A percentile compares a stretch with the other conserved stretches of the same genome.
Conservation (phyloP, 352 stramenopile genomes). For the Pythium rishiriense region DNA sequence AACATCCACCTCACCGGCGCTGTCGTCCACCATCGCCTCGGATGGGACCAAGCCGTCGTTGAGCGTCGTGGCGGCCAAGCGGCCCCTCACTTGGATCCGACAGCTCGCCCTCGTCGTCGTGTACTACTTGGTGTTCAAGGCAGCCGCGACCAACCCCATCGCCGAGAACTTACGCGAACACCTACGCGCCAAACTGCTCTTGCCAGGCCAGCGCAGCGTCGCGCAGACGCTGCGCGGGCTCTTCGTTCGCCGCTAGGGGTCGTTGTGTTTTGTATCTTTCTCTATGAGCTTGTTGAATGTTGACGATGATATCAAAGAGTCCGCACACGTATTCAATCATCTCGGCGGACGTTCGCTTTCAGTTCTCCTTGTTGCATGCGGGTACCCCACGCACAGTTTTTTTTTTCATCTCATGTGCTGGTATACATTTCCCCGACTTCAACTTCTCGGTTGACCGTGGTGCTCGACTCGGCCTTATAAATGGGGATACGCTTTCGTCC, state of each 20-base stretch:
- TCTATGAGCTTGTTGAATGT: no score
- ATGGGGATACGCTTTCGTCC: background rate
- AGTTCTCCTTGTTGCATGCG: background rate
- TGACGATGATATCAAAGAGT: no score
- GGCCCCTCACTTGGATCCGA: conserved; percentile 2
- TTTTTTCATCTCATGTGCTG: no score
- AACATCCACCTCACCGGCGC: background rate
- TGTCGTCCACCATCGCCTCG: background rate
- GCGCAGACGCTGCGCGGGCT: background rate
- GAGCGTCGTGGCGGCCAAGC: conserved; percentile 5
- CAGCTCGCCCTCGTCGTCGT: conserved; percentile 13
- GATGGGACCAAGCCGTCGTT: background rate
- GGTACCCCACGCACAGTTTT: no score
- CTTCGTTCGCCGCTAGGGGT: conserved; percentile 8
- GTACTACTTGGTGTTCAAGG: conserved; percentile 26
- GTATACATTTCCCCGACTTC: no score
- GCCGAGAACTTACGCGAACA: conserved; percentile 10
- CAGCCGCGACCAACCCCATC: conserved; percentile 13
- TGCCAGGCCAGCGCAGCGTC: background rate
- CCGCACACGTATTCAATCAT: no score
- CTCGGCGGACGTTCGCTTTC: no score
- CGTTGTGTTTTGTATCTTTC: background rate
- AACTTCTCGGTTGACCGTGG: no score
- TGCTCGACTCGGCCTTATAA: no score
- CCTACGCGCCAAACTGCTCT: conserved; percentile 14